Evolutionary conservation across 805 yeast species (phyloP).

Genomic region (Metschnikowia chrysomelidarum): DNA sequence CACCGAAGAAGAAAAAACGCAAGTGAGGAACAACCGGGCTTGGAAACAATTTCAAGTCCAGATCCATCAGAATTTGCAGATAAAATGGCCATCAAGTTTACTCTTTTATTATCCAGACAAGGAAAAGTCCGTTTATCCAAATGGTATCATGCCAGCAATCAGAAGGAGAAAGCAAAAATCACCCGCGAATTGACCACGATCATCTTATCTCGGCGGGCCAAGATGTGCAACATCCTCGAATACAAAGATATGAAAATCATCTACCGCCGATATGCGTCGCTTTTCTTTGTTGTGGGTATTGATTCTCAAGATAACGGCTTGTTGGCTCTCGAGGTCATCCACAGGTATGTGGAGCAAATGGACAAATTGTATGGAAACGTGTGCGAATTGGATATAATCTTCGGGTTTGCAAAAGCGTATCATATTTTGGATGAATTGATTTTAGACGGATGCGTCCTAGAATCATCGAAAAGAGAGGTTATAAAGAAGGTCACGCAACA

Average conservation of each 20-base stretch:
- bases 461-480: slow-evolving; percentile 77
- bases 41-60: no score
- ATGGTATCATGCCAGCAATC: slow-evolving; percentile 86
- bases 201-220: slow-evolving; percentile 80
- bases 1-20: no score
- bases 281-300: slow-evolving; percentile 86
- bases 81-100: slow-evolving; percentile 71
- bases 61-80: background rate
- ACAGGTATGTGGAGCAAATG: slow-evolving; percentile 94
- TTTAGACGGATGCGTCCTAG: slow-evolving; percentile 85
- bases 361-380: slow-evolving; percentile 94
- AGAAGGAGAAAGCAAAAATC: slow-evolving; percentile 81
- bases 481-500: slow-evolving; percentile 75
- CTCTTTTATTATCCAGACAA: slow-evolving; percentile 84
- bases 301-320: slow-evolving; percentile 85
- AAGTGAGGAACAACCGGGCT: no score
- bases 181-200: slow-evolving; percentile 83
- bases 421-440: slow-evolving; percentile 86
- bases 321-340: slow-evolving; percentile 79
- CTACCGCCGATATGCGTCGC: slow-evolving; percentile 89
- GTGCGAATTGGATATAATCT: slow-evolving; percentile 93
- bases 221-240: slow-evolving; percentile 94
- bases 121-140: slow-evolving; percentile 92
- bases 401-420: slow-evolving; percentile 93
- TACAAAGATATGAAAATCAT: slow-evolving; percentile 82